Conservation (phyloP, 306 rosid genomes). For the Sindora glabra region DNA sequence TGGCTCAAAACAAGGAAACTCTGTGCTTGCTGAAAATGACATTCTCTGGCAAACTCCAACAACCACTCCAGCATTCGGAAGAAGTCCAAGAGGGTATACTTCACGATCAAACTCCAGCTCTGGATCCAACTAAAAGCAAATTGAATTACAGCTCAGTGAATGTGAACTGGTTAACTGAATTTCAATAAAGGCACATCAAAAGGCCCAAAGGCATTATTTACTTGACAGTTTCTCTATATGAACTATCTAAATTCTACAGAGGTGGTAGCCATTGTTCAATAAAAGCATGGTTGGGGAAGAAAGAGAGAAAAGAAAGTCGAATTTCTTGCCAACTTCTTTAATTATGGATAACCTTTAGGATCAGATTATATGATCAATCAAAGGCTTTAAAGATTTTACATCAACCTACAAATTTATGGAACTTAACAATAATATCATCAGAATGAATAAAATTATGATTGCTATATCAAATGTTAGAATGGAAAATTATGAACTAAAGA, state of each 20-base stretch:
- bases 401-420: not conserved
- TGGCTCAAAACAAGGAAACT: slow-evolving; percentile 98
- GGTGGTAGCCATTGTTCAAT: not conserved
- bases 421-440: slow-evolving; percentile 1
- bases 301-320: not conserved
- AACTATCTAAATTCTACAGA: slow-evolving; percentile 14
- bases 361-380: slow-evolving; percentile 9
- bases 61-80: slow-evolving; percentile 92
- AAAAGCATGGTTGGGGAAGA: too few species aligned
- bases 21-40: slow-evolving; percentile 93
- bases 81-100: slow-evolving; percentile 93
- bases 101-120: slow-evolving; percentile 99
- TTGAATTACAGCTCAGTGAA: slow-evolving; percentile 13
- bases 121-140: slow-evolving; percentile 77
- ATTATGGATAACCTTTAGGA: not conserved
- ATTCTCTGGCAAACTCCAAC: slow-evolving; percentile 92
- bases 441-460: not conserved
- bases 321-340: not conserved
- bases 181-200: slow-evolving; percentile 13
- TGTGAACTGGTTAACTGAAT: not conserved
- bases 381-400: not conserved
- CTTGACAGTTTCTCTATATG: not conserved
- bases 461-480: slow-evolving; percentile 1
- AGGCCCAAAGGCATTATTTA: not conserved
- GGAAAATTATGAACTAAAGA: slow-evolving; percentile 5